These are phyloP conservation scores for Musa schizocarpa DNA, from an alignment of 176 grass and related monocot genomes.

Conservation along the genomic window DNA sequence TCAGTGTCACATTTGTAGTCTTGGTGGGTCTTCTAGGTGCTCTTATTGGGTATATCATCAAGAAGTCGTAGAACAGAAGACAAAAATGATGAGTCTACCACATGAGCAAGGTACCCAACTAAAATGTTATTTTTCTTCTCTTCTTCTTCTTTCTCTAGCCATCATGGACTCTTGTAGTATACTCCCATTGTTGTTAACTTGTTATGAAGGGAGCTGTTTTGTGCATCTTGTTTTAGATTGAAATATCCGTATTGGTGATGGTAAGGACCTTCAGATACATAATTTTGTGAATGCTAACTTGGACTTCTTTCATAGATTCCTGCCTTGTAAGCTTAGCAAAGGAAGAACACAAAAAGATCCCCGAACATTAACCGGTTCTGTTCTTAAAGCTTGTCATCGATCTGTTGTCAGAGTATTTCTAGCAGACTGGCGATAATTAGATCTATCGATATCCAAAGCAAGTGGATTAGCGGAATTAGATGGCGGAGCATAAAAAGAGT, in stretches of 20 bases:
- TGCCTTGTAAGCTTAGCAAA: not conserved
- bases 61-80: constrained; percentile 49
- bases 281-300: not conserved
- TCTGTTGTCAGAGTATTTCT: no score
- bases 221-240: not conserved
- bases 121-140: not conserved
- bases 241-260: not conserved
- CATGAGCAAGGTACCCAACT: not conserved
- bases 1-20: constrained; percentile 75
- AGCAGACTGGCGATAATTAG: no score
- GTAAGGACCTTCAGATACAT: constrained; percentile 3
- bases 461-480: not conserved
- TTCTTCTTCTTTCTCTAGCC: not conserved
- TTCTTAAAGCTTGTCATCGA: no score
- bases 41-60: constrained; percentile 65
- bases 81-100: not conserved
- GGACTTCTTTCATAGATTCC: not conserved
- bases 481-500: not conserved
- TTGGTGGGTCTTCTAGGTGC: constrained; percentile 61
- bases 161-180: not conserved
- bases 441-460: no score
- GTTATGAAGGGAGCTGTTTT: not conserved
- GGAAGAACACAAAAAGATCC: no score
- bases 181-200: no score
- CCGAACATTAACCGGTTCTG: no score